Evolutionary conservation across 768 basidiomycete genomes (phyloP).

Genomic region (Tulasnella sp.): DNA sequence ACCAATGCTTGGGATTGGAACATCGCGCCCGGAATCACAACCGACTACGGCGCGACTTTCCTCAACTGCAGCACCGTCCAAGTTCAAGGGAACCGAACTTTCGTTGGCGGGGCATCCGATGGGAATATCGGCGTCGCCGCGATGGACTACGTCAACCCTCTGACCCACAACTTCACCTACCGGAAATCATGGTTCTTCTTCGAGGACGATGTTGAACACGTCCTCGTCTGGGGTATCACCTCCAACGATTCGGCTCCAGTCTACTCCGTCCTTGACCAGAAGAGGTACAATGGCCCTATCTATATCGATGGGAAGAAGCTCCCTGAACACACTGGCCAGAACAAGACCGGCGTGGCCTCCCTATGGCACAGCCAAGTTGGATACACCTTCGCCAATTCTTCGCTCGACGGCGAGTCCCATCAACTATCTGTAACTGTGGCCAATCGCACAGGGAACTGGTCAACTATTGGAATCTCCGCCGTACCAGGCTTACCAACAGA

Average conservation of each 20-base stretch:
- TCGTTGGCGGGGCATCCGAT: slow-evolving; percentile 57
- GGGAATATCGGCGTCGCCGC: slow-evolving; percentile 44
- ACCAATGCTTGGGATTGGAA: slow-evolving; percentile 69
- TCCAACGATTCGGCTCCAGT: slow-evolving; percentile 33
- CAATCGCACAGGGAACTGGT: slow-evolving; percentile 48
- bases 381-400: slow-evolving; percentile 35
- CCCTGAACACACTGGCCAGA: background rate
- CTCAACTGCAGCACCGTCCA: slow-evolving; percentile 39
- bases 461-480: slow-evolving; percentile 50
- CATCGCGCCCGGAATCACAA: slow-evolving; percentile 59
- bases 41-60: slow-evolving; percentile 47
- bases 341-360: slow-evolving; percentile 27
- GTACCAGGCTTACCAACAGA: slow-evolving; percentile 43
- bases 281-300: slow-evolving; percentile 34
- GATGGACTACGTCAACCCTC: slow-evolving; percentile 58
- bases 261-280: slow-evolving; percentile 58
- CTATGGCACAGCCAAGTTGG: slow-evolving; percentile 62
- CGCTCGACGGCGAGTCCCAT: too few species aligned
- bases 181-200: slow-evolving; percentile 71
- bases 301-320: slow-evolving; percentile 31
- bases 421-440: slow-evolving; percentile 33
- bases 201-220: slow-evolving; percentile 47
- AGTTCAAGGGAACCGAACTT: slow-evolving; percentile 38
- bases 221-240: slow-evolving; percentile 44
- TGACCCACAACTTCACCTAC: slow-evolving; percentile 43